Evolutionary conservation across 306 rosid genomes (phyloP).

Genomic region (Lathyrus oleraceus): DNA sequence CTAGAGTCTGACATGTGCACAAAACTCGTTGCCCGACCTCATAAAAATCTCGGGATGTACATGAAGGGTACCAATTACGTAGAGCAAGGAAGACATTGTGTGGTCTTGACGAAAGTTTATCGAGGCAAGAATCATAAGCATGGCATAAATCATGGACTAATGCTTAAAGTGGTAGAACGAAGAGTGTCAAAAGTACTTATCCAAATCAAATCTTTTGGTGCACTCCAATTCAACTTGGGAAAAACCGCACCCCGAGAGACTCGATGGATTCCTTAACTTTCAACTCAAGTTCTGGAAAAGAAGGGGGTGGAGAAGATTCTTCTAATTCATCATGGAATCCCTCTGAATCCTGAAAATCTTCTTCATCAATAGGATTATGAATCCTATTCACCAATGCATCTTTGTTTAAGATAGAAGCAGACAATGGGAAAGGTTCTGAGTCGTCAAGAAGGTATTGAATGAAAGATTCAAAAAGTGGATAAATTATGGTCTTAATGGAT

Average conservation of each 20-base stretch:
- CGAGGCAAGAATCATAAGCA: not conserved
- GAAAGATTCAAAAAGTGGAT: constrained; percentile 3
- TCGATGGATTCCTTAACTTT: not conserved
- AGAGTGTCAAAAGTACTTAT: not conserved
- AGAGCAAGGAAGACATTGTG: constrained; percentile 3
- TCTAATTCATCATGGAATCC: not conserved
- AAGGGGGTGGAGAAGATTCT: not conserved
- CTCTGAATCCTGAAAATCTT: not conserved
- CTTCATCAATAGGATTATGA: constrained; percentile 5
- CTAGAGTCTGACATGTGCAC: too few relatives aligned
- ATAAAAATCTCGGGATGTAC: too few relatives aligned
- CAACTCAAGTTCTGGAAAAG: not conserved
- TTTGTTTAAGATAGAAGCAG: not conserved
- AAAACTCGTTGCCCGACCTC: too few relatives aligned
- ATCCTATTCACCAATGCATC: constrained; percentile 1
- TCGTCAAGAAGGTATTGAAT: constrained; percentile 3
- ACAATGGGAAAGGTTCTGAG: not conserved
- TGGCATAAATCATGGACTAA: constrained; percentile 2
- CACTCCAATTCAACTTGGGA: constrained; percentile 1
- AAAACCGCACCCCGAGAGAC: not conserved
- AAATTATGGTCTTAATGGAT: not conserved
- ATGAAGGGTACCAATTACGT: constrained; percentile 1
- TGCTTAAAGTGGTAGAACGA: not conserved
- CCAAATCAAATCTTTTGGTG: constrained; percentile 9
- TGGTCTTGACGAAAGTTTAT: not conserved